Base-by-base conservation (phyloP, 371 early-diverging fungal species). In the Syncephalastrum sp. region DNA sequence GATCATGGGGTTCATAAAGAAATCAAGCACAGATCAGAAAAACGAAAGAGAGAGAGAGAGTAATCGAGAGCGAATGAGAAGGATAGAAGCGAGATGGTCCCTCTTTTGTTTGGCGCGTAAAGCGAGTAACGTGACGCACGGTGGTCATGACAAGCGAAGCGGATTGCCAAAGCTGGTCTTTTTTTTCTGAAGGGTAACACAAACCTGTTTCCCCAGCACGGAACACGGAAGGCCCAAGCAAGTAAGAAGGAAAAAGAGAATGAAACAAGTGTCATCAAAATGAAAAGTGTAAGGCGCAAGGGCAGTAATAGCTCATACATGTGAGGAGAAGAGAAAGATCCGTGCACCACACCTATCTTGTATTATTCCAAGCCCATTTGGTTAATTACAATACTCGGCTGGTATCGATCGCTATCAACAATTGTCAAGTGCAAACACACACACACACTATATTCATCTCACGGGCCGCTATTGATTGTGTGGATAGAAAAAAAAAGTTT, bases 401-500 rank as follows among this genome's bases (percentile, higher is more conserved):
- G 38, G 38, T 33, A 33, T 33, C 38, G 38, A 33, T 33, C 38
- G 10, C 10, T 33, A 33, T 33, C 38, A 33, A 33, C 38, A 33
- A 33, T 33, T 33, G 38, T 33, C 38, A 33, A 33, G 38, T 12
- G 38, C 38, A 33, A 33, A 33, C 38, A 33, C 38, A 33, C 38
- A 33, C 38, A 33, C 38, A 12, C 38, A 33, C 38, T 33, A 33
- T 33, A 33, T 33, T 33, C 38, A 33, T 33, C 38, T 33, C 38
- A 33, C 38, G 38, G 38, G 38, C 38, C 43, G 53, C 23, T 59
- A 16, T 46, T 17, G 47, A 38, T 50, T 19, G 50, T 57, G 24
- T 57, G 57, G 57, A 50, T 57, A 54, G 52, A 8, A 60, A 50
- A 42, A 60, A 60, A 41, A n/a, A 43, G 43, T 43, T 27, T 49